Evolutionary conservation across 1,139 yeast species (phyloP), one percentile per base, ranked within the genome.

Genomic region (Saccharomyces hybrid): DNA sequence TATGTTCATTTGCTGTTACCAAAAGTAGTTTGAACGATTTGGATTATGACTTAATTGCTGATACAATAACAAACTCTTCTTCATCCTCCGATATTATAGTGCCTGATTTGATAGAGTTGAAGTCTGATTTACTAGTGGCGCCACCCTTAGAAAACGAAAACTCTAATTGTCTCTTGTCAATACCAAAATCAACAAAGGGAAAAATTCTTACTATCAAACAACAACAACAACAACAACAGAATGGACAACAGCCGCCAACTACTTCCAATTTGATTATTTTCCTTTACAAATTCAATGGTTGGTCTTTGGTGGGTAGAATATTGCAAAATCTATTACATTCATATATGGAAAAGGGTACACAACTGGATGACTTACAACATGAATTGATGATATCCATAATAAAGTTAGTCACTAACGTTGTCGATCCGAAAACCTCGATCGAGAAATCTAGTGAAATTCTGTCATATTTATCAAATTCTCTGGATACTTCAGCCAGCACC

Each of bases 241-340:
- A 7, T 23, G 31, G 11, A 20, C 42, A 11, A 5, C 28, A 16
- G 51, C 26, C 11, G 23, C 48, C 16, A 28, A 65, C 68, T 20
- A 16, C 44, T 38, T 38, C 44, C 9, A 38, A 38, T 11, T 76
- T 88, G 46, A 85, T 86, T 0, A 78, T 89, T 31, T 90, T 93
- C 73, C 73, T 85, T 47, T 81, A 85, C 66, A 77, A 79, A 5
- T 89, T 84, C 65, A 87, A 84, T 65, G 98, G 97, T 0, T 89
- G 97, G 96, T 80, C 95, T 0, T 73, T 87, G 47, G 63, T 91
- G 38, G 97, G 97, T 1, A 78, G 96, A 61, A 73, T 88, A 0
- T 69, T 91, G 31, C 91, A 86, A 60, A 85, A 84, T 60, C 67
- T 84, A 7, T 74, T 83, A 34, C 73, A 72, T 50, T 64, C 70